Percentiles rank a stretch among this genome's conserved stretches.
These are phyloP conservation scores for Nadsonia commutata DNA, from an alignment of 1,139 yeast species.

Conservation along the genomic window DNA sequence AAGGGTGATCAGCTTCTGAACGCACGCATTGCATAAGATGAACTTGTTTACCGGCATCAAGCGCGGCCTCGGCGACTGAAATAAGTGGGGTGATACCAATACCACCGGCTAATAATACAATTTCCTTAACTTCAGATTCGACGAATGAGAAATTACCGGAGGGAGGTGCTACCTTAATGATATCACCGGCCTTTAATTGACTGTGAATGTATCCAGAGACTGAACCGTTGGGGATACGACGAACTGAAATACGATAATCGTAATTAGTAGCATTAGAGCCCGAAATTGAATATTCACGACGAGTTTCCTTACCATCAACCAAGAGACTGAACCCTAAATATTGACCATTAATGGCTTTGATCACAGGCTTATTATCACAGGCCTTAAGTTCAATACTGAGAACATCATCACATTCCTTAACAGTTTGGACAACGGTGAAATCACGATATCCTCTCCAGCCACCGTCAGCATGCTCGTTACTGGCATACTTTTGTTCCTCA, in stretches of 20 bases:
- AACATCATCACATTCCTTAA: conserved; percentile 33
- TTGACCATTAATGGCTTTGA: conserved; percentile 40
- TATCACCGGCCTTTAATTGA: conserved; percentile 34
- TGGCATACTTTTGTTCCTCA: conserved; percentile 34
- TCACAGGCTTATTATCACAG: conserved; percentile 27
- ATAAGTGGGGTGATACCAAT: conserved; percentile 56
- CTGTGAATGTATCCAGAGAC: conserved; percentile 43
- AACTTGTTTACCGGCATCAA: conserved; percentile 7
- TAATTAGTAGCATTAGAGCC: conserved; percentile 23
- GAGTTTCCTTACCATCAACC: conserved; percentile 21
- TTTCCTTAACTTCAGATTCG: conserved; percentile 20
- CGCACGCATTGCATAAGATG: conserved; percentile 15
- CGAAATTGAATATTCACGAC: conserved; percentile 37
- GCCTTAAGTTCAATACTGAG: conserved; percentile 41
- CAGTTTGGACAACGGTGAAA: conserved; percentile 32
- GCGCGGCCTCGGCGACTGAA: conserved; percentile 33
- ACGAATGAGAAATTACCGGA: conserved; percentile 37
- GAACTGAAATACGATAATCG: conserved; percentile 41
- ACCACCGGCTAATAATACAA: conserved; percentile 43
- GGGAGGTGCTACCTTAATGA: conserved; percentile 41
- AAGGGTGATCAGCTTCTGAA: conserved; percentile 12
- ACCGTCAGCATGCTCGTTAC: conserved; percentile 20
- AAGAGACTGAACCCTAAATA: conserved; percentile 40
- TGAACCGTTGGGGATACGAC: conserved; percentile 32
- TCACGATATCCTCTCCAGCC: conserved; percentile 45